Conservation (phyloP, 2,329 filamentous ascomycete genomes). For the Kalmusia sp. region DNA sequence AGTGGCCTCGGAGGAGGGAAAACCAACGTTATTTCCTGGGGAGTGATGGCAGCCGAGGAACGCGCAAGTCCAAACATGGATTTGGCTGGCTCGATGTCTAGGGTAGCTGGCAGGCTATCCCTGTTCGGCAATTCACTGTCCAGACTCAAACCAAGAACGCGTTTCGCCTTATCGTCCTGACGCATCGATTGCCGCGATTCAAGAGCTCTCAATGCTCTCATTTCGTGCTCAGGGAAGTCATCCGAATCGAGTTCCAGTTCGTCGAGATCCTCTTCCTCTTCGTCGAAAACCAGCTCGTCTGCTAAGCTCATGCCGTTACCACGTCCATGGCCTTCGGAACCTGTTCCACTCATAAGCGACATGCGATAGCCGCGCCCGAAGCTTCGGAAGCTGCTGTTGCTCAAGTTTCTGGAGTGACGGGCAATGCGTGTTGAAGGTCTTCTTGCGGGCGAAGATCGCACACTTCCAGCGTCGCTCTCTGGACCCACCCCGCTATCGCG, state of each 20-base stretch:
- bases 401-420: conserved; percentile 65
- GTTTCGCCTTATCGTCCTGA: conserved; percentile 55
- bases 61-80: conserved; percentile 26
- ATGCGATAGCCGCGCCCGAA: conserved; percentile 69
- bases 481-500: conserved; percentile 64
- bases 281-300: conserved; percentile 88
- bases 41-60: conserved; percentile 30
- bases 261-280: conserved; percentile 68
- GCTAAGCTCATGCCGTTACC: conserved; percentile 78
- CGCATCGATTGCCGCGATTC: conserved; percentile 51
- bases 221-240: conserved; percentile 56
- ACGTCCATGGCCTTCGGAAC: conserved; percentile 61
- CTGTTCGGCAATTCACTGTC: conserved; percentile 33
- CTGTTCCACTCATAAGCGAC: conserved; percentile 69
- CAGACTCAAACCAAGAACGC: conserved; percentile 50
- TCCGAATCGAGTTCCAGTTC: conserved; percentile 71
- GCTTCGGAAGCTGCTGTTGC: conserved; percentile 58
- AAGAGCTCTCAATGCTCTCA: conserved; percentile 46
- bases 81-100: conserved; percentile 35
- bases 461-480: conserved; percentile 73
- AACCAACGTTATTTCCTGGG: conserved; percentile 36
- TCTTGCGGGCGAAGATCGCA: conserved; percentile 65
- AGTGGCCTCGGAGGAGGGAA: conserved; percentile 42
- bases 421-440: conserved; percentile 54
- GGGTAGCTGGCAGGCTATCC: conserved; percentile 26